phyloP scores from a whole-genome alignment of 2,329 filamentous ascomycete species.

The Ustilaginoidea virens region DNA sequence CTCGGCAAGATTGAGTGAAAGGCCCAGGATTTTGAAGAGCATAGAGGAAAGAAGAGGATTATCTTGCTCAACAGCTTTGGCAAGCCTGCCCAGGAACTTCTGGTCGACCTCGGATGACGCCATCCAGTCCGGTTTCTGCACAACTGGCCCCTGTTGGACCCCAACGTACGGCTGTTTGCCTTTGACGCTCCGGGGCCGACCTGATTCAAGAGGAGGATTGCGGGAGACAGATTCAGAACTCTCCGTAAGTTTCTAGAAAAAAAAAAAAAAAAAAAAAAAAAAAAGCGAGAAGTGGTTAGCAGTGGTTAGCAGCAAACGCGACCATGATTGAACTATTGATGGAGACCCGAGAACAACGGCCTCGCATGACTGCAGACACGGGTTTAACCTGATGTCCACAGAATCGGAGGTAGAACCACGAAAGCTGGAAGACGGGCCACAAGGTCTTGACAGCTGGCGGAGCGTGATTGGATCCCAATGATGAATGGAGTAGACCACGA shows the following conservation, averaged over 20 bases:
- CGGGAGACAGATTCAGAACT: neutral
- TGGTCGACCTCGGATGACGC: conserved; percentile 95
- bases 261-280: neutral
- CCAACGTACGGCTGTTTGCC: neutral
- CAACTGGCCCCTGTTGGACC: conserved; percentile 1
- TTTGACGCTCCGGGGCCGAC: neutral
- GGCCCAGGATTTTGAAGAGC: conserved; percentile 79
- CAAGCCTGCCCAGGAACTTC: conserved; percentile 86
- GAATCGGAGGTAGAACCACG: neutral
- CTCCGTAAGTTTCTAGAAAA: conserved; percentile 1
- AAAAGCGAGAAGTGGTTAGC: neutral
- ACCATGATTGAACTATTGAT: neutral
- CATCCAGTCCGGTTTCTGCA: conserved; percentile 36
- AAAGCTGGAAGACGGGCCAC: neutral
- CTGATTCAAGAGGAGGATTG: neutral
- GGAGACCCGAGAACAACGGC: neutral
- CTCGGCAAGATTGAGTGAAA: conserved; percentile 75
- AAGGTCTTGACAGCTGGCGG: conserved; percentile 4
- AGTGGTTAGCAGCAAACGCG: neutral
- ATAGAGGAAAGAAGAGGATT: conserved; percentile 68
- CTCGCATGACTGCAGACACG: conserved; percentile 1
- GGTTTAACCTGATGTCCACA: neutral
- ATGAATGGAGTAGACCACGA: conserved; percentile 1
- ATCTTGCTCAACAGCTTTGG: conserved; percentile 60
- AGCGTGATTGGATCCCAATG: conserved; percentile 4